Base-by-base conservation (phyloP, 805 yeast species). In the Metschnikowia proteae region DNA sequence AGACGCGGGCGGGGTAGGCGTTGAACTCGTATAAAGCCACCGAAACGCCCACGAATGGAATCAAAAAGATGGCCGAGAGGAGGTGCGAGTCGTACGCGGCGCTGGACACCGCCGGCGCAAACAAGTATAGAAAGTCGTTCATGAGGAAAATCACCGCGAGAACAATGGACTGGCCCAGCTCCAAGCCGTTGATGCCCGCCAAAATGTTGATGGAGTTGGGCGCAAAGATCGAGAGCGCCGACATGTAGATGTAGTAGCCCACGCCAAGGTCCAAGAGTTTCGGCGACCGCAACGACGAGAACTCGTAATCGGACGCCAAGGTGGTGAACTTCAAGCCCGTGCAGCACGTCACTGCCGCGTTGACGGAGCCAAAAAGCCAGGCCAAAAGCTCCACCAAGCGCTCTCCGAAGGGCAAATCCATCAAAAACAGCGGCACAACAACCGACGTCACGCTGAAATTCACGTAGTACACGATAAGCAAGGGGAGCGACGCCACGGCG, bases 111-210 rank as follows among this genome's bases (percentile, higher is more conserved):
- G 63, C 55, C 17, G 67, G 47, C 9, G 74, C 62, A 13, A 79
- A 63, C 45, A 86, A 63, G 64, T 91, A 92, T 61, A 86, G 76
- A 9, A 76, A 58, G 64, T 94, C 99, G 67, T 94, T 94, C 43
- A 83, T 58, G 23, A 94, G 66, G 39, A 92, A 78, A 29, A 89
- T 75, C 0, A 82, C 39, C 0, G 88, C 89, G 46, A 94, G 72
- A 0, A 92, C 85, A 4, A 92, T 76, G 31, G 95, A 83, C 67
- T 94, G 99, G 27, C 97, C 98, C 9, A 91, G 97, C 68, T 94
- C 99, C 38, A 94, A 73, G 0, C 99, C 99, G 65, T 94, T 94
- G 41, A 94, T 81, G 5, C 99, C 99, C 0, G 99, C 99, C 29
- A 91, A 72, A 45, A 94, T 94, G 63, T 94, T 94, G 65, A 94